These are phyloP conservation scores for Yamadazyma mexicana DNA, from an alignment of 1,139 yeast species.

Conservation along the genomic window DNA sequence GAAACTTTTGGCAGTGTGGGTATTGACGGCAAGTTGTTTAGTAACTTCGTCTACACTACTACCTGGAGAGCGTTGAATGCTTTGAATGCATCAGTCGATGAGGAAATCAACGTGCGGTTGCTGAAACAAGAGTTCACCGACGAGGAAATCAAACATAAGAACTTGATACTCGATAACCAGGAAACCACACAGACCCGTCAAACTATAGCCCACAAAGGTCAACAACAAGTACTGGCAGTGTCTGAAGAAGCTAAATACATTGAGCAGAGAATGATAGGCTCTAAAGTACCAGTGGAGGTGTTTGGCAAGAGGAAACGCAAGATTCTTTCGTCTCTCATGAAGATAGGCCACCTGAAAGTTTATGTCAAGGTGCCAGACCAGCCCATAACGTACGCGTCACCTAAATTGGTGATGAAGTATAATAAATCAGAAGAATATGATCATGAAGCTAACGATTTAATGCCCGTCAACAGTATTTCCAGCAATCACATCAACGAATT, in stretches of 20 bases:
- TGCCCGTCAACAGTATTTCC: slow-evolving; percentile 21
- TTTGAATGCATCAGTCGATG: slow-evolving; percentile 31
- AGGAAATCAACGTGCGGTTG: slow-evolving; percentile 36
- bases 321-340: slow-evolving; percentile 34
- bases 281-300: slow-evolving; percentile 21
- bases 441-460: slow-evolving; percentile 13
- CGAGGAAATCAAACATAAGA: slow-evolving; percentile 36
- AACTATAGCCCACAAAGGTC: slow-evolving; percentile 14
- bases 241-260: slow-evolving; percentile 19
- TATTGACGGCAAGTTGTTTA: slow-evolving; percentile 37
- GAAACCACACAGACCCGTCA: slow-evolving; percentile 10
- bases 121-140: slow-evolving; percentile 26
- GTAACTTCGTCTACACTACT: slow-evolving; percentile 22
- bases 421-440: slow-evolving; percentile 20
- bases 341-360: slow-evolving; percentile 37
- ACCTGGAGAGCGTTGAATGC: slow-evolving; percentile 39
- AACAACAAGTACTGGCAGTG: slow-evolving; percentile 1
- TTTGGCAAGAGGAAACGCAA: slow-evolving; percentile 42
- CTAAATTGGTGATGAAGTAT: slow-evolving; percentile 39
- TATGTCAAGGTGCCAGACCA: slow-evolving; percentile 35
- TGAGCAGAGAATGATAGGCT: slow-evolving; percentile 31
- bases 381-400: slow-evolving; percentile 39
- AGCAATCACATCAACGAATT: slow-evolving; percentile 30
- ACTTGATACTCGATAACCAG: slow-evolving; percentile 20
- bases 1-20: slow-evolving; percentile 33